Base-by-base conservation (phyloP, 805 yeast genomes). In the Saturnispora dispora region DNA sequence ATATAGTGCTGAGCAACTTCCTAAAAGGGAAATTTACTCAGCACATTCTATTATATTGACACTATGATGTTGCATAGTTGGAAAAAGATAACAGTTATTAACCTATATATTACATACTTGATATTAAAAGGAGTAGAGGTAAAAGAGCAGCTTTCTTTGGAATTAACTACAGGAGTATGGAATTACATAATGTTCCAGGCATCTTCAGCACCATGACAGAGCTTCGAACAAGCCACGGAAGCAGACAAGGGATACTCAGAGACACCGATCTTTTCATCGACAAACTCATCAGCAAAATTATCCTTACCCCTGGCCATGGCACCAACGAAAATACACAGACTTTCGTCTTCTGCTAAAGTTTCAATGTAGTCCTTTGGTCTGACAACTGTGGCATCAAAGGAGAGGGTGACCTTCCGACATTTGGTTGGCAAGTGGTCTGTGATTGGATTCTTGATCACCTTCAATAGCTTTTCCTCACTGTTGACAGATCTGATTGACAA, bases 271-370 rank as follows among this genome's bases (percentile, higher is more conserved):
- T 91, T 93, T 69, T 93, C 98, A 67, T 93, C 98, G 43, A 91
- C 96, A 63, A 69, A 91, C 68, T 90, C 98, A 68, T 93, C 99
- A 23, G 99, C 99, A 69, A 93, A 93, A 60, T 82, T 89, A 70
- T 93, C 99, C 66, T 85, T 85, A 63, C 99, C 99, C 68, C 97
- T 83, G 20, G 99, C 99, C 96, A 93, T 93, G 45, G 99, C 96
- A 65, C 99, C 99, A 45, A 93, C 97, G 69, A 93, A 93, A 27
- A 93, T 97, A 76, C 99, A 93, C 60, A 93, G 83, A 64, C 96
- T 86, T 72, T 93, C 96, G 63, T 88, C 95, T 2, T 81, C 82
- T 60, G 82, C 96, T 60, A 93, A 72, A 53, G 83, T 83, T 17
- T 67, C 68, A 39, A 90, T 90, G 65, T 88, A 90, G 63, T 90